Conservation (phyloP, 495 filamentous ascomycete genomes). For the Entonaema liquescens region DNA sequence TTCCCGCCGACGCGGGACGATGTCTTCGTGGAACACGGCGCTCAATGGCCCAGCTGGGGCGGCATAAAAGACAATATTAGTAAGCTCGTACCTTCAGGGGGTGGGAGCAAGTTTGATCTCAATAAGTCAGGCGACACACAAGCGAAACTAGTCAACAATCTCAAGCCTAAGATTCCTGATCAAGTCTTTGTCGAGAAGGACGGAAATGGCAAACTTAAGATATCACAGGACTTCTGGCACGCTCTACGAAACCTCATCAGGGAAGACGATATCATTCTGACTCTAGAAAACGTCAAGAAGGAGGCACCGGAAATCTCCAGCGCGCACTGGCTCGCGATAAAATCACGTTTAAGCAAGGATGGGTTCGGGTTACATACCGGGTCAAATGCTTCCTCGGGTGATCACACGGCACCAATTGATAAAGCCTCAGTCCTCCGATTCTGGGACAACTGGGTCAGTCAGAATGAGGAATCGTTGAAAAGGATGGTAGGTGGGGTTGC, state of each 20-base stretch:
- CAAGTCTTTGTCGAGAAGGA: constrained; percentile 51
- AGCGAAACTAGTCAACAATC: constrained; percentile 31
- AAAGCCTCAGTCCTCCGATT: not conserved
- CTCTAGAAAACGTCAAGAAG: constrained; percentile 36
- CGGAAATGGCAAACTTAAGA: constrained; percentile 51
- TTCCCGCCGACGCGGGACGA: not conserved
- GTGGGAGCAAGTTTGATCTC: not conserved
- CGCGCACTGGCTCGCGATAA: constrained; percentile 50
- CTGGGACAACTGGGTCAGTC: constrained; percentile 50
- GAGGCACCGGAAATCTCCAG: constrained; percentile 40
- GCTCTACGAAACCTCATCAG: constrained; percentile 53
- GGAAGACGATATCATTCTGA: constrained; percentile 47
- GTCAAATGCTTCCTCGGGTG: not conserved
- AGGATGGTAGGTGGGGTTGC: constrained; percentile 33
- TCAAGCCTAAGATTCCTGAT: constrained; percentile 51
- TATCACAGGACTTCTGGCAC: constrained; percentile 64
- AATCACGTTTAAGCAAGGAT: constrained; percentile 38
- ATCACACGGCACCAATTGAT: not conserved
- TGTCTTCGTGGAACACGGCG: not conserved
- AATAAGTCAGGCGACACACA: constrained; percentile 4
- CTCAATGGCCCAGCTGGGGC: constrained; percentile 2
- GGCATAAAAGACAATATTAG: not conserved
- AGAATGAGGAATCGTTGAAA: constrained; percentile 47
- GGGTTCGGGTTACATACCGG: not conserved
- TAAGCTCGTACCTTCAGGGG: not conserved